These are phyloP conservation scores for Ophiocordyceps australis DNA, from an alignment of 2,329 filamentous ascomycete genomes.

Conservation along the genomic window DNA sequence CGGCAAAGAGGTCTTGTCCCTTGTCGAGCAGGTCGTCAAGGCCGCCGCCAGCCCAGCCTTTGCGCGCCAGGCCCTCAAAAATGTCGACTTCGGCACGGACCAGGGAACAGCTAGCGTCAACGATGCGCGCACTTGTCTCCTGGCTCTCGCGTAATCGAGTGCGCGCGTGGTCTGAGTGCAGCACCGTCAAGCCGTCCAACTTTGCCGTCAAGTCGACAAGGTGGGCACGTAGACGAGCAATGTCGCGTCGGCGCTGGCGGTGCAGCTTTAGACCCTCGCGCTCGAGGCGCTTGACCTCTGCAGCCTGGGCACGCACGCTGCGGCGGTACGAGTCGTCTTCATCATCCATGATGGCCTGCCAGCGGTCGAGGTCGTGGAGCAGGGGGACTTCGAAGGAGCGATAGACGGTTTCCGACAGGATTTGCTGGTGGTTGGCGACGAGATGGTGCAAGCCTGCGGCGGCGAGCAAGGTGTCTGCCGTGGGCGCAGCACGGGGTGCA, in stretches of 20 bases:
- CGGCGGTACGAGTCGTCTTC: constrained; percentile 42
- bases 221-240: constrained; percentile 42
- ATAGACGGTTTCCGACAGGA: constrained; percentile 51
- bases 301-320: constrained; percentile 32
- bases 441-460: constrained; percentile 49
- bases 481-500: constrained; percentile 18
- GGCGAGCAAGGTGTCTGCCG: constrained; percentile 42
- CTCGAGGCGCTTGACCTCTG: constrained; percentile 44
- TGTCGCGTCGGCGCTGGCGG: constrained; percentile 38
- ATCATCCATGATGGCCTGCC: constrained; percentile 43
- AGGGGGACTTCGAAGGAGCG: constrained; percentile 49
- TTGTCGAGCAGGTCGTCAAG: constrained; percentile 47
- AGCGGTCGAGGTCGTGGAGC: constrained; percentile 50
- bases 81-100: constrained; percentile 54
- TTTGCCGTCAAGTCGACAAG: constrained; percentile 43
- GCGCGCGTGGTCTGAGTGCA: constrained; percentile 43
- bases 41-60: constrained; percentile 49
- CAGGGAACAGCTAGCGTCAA: constrained; percentile 46
- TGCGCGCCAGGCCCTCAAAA: constrained; percentile 46
- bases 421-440: constrained; percentile 52
- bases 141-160: constrained; percentile 43
- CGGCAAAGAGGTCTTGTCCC: constrained; percentile 41
- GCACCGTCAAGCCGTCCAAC: constrained; percentile 41
- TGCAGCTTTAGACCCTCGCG: constrained; percentile 47
- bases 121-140: constrained; percentile 41